A percentile compares a stretch with the other conserved stretches of the same genome.
phyloP scores from a whole-genome alignment of 805 yeast species.

The Candida ovalis region DNA sequence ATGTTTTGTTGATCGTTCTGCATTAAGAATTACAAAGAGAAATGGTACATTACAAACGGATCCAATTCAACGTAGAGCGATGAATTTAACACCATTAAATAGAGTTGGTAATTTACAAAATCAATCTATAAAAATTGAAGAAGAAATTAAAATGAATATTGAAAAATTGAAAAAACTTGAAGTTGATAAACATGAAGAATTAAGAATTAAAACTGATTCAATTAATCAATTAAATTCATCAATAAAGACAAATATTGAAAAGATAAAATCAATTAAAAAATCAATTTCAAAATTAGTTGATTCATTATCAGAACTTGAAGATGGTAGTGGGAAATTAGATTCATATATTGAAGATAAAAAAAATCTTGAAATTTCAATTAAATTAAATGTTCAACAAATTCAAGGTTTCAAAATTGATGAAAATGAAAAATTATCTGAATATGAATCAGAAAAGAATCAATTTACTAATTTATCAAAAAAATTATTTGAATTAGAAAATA shows the following conservation, averaged over 20 bases:
- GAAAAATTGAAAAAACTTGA: constrained; percentile 2
- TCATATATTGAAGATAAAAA: constrained; percentile 33
- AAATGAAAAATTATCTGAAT: constrained; percentile 5
- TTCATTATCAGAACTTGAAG: constrained; percentile 42
- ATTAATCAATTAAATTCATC: constrained; percentile 9
- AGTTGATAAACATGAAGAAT: constrained; percentile 5
- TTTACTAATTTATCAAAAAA: constrained; percentile 10
- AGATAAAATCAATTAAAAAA: constrained; percentile 5
- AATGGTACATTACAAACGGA: constrained; percentile 29
- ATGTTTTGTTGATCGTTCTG: constrained; percentile 23
- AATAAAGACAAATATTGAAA: neutral
- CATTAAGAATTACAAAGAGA: constrained; percentile 24
- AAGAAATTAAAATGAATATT: constrained; percentile 12
- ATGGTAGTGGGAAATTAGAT: constrained; percentile 36
- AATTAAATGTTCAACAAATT: constrained; percentile 17
- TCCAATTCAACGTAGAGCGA: constrained; percentile 20
- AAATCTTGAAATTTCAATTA: constrained; percentile 29
- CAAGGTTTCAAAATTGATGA: constrained; percentile 20
- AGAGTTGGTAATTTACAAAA: constrained; percentile 22
- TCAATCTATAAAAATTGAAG: constrained; percentile 16
- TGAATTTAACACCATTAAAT: constrained; percentile 18
- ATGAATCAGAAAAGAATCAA: constrained; percentile 11
- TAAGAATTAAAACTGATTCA: constrained; percentile 12
- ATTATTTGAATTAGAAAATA: constrained; percentile 5
- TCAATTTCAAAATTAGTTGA: constrained; percentile 33